These are phyloP conservation scores for Sungouiella thailandica DNA, from an alignment of 805 yeast species.

Conservation along the genomic window DNA sequence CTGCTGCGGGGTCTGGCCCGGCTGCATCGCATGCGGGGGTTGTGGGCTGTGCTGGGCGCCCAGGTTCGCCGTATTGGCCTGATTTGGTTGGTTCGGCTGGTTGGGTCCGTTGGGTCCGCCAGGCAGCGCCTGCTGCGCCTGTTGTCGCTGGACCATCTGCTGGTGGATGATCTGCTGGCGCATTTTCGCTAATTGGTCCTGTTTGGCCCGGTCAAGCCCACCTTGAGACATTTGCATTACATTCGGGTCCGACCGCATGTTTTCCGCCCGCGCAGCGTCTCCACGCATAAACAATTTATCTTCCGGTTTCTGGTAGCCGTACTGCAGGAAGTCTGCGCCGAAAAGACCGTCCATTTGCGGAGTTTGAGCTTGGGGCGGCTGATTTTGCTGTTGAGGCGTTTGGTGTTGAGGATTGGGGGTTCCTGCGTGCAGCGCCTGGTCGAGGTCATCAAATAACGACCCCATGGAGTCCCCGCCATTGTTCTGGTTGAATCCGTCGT, in stretches of 20 bases:
- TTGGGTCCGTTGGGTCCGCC: no score
- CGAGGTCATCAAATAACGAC: constrained; percentile 11
- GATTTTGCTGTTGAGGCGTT: constrained; percentile 5
- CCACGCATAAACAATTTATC: constrained; percentile 17
- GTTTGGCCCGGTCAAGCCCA: constrained; percentile 23
- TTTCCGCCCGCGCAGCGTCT: neutral
- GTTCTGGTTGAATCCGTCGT: constrained; percentile 13
- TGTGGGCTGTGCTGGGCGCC: constrained; percentile 9
- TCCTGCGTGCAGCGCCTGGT: constrained; percentile 1
- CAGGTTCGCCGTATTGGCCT: no score
- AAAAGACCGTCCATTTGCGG: constrained; percentile 3
- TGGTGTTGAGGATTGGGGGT: constrained; percentile 1
- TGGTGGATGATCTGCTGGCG: constrained; percentile 36
- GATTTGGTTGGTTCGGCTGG: constrained; percentile 11
- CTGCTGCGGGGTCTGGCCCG: constrained; percentile 8
- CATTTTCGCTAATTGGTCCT: constrained; percentile 33
- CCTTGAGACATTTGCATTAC: constrained; percentile 8
- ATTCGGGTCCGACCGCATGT: neutral
- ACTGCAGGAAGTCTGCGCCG: constrained; percentile 2
- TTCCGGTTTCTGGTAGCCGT: constrained; percentile 1
- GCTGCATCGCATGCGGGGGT: constrained; percentile 7
- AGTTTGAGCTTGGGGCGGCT: constrained; percentile 11
- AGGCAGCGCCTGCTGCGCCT: constrained; percentile 14
- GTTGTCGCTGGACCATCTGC: constrained; percentile 30
- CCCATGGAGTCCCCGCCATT: constrained; percentile 9